phyloP scores from a whole-genome alignment of 805 yeast genomes.

The Candida insectorum region DNA sequence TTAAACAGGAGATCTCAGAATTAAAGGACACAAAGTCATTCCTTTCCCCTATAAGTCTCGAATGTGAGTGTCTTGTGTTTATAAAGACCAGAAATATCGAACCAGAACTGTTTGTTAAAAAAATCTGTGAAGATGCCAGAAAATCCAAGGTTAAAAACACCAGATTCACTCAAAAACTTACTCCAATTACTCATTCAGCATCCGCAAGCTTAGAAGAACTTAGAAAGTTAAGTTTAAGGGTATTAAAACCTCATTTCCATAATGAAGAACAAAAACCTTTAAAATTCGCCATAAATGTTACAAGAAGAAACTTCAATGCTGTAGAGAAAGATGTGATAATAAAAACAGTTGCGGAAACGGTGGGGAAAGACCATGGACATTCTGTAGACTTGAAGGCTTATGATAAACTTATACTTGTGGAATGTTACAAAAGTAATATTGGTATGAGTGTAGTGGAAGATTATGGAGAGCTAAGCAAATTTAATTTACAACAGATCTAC shows the following conservation, averaged over 20 bases:
- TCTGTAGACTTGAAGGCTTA: constrained; percentile 75
- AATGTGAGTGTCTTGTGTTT: constrained; percentile 82
- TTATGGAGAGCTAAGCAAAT: constrained; percentile 60
- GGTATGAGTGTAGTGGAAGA: constrained; percentile 82
- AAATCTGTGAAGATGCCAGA: constrained; percentile 58
- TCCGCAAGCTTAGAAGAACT: constrained; percentile 71
- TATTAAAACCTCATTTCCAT: constrained; percentile 71
- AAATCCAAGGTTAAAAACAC: constrained; percentile 55
- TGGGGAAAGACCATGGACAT: constrained; percentile 70
- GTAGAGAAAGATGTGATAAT: constrained; percentile 73
- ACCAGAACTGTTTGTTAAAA: constrained; percentile 68
- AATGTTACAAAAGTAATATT: constrained; percentile 82
- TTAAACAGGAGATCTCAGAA: constrained; percentile 65
- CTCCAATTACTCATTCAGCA: constrained; percentile 77
- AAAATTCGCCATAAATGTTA: constrained; percentile 77
- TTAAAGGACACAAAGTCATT: constrained; percentile 47
- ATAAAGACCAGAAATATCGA: constrained; percentile 70
- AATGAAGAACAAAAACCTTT: constrained; percentile 35
- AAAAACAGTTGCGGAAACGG: constrained; percentile 63
- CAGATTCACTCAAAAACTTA: constrained; percentile 70
- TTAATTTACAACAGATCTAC: constrained; percentile 78
- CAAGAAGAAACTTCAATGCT: constrained; percentile 73
- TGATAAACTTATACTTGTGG: constrained; percentile 77
- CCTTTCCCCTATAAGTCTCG: constrained; percentile 58
- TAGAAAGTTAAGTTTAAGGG: constrained; percentile 51